Conservation (phyloP, 441 rosid species). For the Erodium texanum region DNA sequence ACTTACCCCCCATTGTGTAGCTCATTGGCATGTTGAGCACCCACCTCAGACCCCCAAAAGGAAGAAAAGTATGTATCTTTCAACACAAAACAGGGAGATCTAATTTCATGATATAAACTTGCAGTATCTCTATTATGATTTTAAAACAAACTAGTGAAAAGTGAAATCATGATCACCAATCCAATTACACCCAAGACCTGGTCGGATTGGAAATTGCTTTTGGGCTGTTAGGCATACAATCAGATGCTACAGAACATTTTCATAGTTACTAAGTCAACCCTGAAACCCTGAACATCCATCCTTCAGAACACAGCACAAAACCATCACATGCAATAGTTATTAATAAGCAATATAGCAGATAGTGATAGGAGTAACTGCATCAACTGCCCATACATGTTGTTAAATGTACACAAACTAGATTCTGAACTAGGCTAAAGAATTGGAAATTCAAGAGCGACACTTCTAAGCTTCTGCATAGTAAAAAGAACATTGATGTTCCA, state of each 20-base stretch:
- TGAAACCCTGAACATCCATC: no score
- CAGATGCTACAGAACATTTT: neutral
- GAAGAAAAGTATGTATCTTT: neutral
- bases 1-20: no score
- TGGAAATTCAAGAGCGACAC: neutral
- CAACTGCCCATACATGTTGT: neutral
- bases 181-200: neutral
- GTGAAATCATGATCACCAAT: neutral
- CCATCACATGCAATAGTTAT: neutral
- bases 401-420: neutral
- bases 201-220: neutral
- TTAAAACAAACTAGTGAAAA: neutral
- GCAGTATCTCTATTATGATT: neutral
- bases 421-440: neutral
- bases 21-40: neutral
- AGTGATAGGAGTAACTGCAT: neutral
- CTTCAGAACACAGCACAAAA: neutral
- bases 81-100: neutral
- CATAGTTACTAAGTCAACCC: neutral
- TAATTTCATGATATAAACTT: neutral
- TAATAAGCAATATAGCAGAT: no score
- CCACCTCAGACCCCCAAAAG: neutral
- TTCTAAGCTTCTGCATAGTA: neutral
- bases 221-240: neutral
- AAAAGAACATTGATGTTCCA: neutral